Evolutionary conservation across 2,329 filamentous ascomycete genomes (phyloP).

Genomic region (Colletotrichum zoysiae): DNA sequence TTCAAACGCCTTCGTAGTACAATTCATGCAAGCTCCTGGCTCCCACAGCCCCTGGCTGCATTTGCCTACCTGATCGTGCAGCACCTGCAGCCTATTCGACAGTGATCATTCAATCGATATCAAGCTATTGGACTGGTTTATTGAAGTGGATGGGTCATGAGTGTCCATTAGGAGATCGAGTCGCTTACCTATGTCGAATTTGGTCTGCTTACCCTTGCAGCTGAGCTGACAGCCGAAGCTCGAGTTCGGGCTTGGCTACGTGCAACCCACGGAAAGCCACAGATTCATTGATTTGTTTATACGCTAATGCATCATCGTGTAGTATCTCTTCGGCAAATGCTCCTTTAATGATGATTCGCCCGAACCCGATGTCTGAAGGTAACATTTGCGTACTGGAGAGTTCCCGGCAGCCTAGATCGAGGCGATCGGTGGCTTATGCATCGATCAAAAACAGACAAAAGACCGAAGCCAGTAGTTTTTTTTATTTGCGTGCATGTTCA

Average conservation of each 20-base stretch:
- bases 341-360: not conserved
- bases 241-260: not conserved
- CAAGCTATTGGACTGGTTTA: not conserved
- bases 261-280: constrained; percentile 25
- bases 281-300: not conserved
- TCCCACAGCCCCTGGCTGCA: not conserved
- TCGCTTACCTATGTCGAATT: not conserved
- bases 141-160: not conserved
- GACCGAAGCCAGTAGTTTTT: too few species aligned
- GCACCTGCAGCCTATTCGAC: not conserved
- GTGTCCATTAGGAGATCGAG: not conserved
- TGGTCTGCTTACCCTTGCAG: not conserved
- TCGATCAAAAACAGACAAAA: not conserved
- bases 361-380: constrained; percentile 10
- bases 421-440: not conserved
- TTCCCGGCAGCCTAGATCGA: not conserved
- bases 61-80: not conserved
- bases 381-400: not conserved
- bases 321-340: constrained; percentile 13
- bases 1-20: not conserved
- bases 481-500: not conserved
- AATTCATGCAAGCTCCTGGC: not conserved
- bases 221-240: not conserved
- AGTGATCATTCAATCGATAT: not conserved
- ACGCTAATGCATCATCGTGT: not conserved